Base-by-base conservation (phyloP, 352 stramenopile genomes). In the Pythium sukuiense region DNA sequence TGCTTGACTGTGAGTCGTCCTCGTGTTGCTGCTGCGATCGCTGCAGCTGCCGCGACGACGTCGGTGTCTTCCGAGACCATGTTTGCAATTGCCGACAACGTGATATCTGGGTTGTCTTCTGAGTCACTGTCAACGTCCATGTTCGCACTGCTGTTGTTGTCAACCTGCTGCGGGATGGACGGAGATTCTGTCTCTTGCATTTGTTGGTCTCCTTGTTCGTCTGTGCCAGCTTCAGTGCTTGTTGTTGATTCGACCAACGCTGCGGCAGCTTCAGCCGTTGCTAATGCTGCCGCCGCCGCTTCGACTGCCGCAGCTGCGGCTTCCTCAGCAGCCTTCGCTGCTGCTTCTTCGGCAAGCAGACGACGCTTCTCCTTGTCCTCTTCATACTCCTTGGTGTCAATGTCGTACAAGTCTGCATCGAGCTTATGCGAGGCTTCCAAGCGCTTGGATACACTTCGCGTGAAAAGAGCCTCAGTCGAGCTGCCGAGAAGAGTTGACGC, bases 111-210 rank as follows among this genome's bases (percentile, higher is more conserved):
- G 43, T 83, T 76, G 13, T 93, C 86, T 52, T 94, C 86, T 7
- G 76, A 83, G 45, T 94, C 86, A 60, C 86, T 94, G 56, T 94
- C 86, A 14, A 94, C 75, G 43, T 94, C 86, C 86, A 94, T 94
- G 58, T 81, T 92, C 3, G 80, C 86, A 9, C 70, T 61, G 26
- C 41, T 30, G 27, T 57, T 48, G 53, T 69, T 75, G 62, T 63
- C 69, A 39, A 67, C 61, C 65, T 65, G 52, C 55, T 72, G 61
- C 11, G 30, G 48, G 14, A 35, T 43, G 24, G 50, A n/a, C 4
- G 32, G 50, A 29, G 65, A 53, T 61, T 85, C 71, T 0, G 75
- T 63, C 9, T 72, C 71, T 54, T 76, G 62, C 55, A 72, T 53
- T 27, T 70, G 79, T 61, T 72, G 41, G 11, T 73, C 65, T 29